Conservation (phyloP, 768 basidiomycete genomes). For the Amanita inopinata region DNA sequence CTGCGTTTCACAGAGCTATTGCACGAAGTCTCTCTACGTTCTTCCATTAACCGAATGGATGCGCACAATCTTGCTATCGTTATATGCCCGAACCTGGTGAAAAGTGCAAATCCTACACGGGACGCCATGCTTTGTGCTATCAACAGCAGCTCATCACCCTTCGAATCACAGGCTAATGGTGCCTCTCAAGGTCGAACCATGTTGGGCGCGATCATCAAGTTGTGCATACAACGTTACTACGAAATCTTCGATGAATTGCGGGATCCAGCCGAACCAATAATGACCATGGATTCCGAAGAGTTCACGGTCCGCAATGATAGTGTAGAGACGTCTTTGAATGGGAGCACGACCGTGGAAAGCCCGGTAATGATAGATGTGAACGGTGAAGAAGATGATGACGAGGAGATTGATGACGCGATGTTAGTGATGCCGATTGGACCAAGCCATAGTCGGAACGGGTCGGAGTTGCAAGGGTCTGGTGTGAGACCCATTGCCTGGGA, state of each 20-base stretch:
- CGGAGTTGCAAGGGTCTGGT: conserved; percentile 8
- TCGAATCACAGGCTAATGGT: conserved; percentile 12
- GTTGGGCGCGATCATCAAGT: conserved; percentile 58
- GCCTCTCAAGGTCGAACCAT: conserved; percentile 44
- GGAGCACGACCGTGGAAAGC: conserved; percentile 14
- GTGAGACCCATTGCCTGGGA: conserved; percentile 28
- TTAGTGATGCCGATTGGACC: conserved; percentile 65
- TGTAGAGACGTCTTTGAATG: conserved; percentile 7
- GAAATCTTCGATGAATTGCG: conserved; percentile 79
- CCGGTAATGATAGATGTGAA: not conserved
- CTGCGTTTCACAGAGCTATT: conserved; percentile 51
- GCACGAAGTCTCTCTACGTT: conserved; percentile 66
- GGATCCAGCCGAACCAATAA: conserved; percentile 57
- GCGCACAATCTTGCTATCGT: conserved; percentile 77
- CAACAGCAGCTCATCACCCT: conserved; percentile 6
- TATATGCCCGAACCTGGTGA: conserved; percentile 71
- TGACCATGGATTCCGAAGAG: conserved; percentile 10
- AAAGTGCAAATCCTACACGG: conserved; percentile 51
- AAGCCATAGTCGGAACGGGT: conserved; percentile 14
- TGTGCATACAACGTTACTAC: conserved; percentile 77
- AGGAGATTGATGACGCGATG: conserved; percentile 69
- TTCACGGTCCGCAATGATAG: conserved; percentile 6
- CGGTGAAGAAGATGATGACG: conserved; percentile 43
- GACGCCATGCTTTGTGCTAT: conserved; percentile 63
- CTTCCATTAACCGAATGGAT: conserved; percentile 68